These are phyloP conservation scores for Colletotrichum sp. DNA, from an alignment of 2,329 filamentous ascomycete species.

Conservation along the genomic window DNA sequence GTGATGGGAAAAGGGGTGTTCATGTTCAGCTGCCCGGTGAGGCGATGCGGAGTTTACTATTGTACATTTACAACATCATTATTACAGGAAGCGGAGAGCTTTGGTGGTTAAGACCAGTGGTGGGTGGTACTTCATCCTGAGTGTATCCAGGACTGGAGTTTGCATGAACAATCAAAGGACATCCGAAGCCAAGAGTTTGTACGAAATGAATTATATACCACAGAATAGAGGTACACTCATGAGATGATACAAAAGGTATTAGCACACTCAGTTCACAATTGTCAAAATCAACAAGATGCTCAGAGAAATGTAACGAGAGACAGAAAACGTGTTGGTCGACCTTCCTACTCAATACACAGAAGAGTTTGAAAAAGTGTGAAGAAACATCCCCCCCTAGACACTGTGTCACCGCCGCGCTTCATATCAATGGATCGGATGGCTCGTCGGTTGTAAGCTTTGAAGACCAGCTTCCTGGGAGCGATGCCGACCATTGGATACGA, in stretches of 20 bases:
- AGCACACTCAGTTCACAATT: background rate
- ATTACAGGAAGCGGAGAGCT: no score
- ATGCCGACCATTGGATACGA: background rate
- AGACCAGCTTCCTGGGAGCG: slow-evolving; percentile 7
- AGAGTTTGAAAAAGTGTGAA: background rate
- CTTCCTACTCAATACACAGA: background rate
- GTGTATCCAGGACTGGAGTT: background rate
- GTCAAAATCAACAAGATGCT: background rate
- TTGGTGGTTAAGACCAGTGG: background rate
- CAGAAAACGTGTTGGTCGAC: background rate
- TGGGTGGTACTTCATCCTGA: background rate
- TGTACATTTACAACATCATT: no score
- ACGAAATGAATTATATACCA: slow-evolving; percentile 5
- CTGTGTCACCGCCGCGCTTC: background rate
- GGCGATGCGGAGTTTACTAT: background rate
- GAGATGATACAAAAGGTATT: background rate
- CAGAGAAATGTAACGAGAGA: background rate
- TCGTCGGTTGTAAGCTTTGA: background rate
- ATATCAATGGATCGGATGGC: background rate
- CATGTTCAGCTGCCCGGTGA: background rate
- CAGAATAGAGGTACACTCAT: background rate
- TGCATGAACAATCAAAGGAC: background rate
- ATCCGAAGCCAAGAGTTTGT: background rate
- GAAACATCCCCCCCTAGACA: background rate
- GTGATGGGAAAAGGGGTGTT: slow-evolving; percentile 24